These are phyloP conservation scores for Penicillium sp. DNA, from an alignment of 2,329 filamentous ascomycete species.

Conservation along the genomic window DNA sequence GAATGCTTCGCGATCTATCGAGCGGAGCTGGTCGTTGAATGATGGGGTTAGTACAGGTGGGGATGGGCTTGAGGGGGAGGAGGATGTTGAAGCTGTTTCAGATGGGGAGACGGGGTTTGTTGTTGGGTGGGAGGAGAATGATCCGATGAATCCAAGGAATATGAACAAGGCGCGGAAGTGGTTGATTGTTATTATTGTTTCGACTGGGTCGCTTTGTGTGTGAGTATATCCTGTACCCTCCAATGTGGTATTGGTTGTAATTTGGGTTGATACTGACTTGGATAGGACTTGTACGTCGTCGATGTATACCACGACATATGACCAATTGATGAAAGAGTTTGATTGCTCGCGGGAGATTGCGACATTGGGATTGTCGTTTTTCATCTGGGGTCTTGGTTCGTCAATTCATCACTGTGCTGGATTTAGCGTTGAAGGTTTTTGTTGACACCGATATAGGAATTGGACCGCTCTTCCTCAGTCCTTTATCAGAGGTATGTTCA, in stretches of 20 bases:
- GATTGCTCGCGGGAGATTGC: conserved; percentile 64
- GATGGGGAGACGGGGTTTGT: conserved; percentile 49
- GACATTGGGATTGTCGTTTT: conserved; percentile 74
- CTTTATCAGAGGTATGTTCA: conserved; percentile 53
- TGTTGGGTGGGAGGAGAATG: conserved; percentile 70
- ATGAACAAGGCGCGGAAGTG: conserved; percentile 66
- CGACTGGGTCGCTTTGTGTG: conserved; percentile 72
- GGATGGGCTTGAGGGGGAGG: conserved; percentile 14
- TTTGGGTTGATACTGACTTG: background rate
- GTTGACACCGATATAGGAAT: conserved; percentile 36
- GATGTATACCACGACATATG: conserved; percentile 82
- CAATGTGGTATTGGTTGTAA: background rate
- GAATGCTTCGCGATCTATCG: conserved; percentile 25
- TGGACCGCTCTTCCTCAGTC: conserved; percentile 59
- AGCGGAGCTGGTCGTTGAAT: conserved; percentile 35
- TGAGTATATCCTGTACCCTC: conserved; percentile 47
- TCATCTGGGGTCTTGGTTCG: conserved; percentile 67
- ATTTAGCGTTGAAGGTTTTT: background rate
- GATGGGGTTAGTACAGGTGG: conserved; percentile 30
- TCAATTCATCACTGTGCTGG: no score
- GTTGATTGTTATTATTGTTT: conserved; percentile 71
- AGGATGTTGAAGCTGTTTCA: conserved; percentile 19
- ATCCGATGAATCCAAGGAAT: conserved; percentile 69
- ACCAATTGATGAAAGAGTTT: conserved; percentile 70
- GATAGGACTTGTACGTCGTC: conserved; percentile 73